These are phyloP conservation scores for Fusarium agapanthi DNA, from an alignment of 2,329 filamentous ascomycete genomes.

Conservation along the genomic window DNA sequence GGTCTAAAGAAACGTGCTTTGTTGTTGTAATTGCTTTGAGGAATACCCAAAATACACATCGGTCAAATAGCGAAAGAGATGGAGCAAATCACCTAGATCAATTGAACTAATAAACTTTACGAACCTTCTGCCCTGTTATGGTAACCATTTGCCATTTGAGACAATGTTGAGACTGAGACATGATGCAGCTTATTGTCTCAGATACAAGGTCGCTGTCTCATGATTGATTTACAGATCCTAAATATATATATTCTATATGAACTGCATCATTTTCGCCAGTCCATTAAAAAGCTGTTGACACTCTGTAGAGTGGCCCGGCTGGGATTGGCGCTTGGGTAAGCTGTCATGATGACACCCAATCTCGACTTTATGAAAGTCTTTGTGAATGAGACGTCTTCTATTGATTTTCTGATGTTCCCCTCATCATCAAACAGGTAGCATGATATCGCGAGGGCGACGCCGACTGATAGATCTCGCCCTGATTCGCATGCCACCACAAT, in stretches of 20 bases:
- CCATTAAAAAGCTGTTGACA: conserved; percentile 90
- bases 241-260: neutral
- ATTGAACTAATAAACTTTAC: conserved; percentile 19
- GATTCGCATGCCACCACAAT: conserved; percentile 76
- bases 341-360: conserved; percentile 83
- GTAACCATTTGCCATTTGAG: neutral
- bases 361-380: conserved; percentile 81
- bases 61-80: conserved; percentile 17
- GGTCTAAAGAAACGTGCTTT: conserved; percentile 36
- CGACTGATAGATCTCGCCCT: conserved; percentile 83
- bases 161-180: neutral
- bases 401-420: conserved; percentile 55
- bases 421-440: conserved; percentile 76
- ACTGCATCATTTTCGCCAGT: conserved; percentile 48
- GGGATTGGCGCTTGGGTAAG: conserved; percentile 82
- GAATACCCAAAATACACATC: conserved; percentile 29
- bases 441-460: conserved; percentile 76
- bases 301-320: conserved; percentile 87
- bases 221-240: neutral
- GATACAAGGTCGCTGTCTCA: neutral
- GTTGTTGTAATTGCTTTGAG: conserved; percentile 29
- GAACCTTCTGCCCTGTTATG: neutral
- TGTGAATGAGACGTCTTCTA: conserved; percentile 56
- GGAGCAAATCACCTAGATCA: conserved; percentile 12
- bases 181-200: neutral